A percentile compares a stretch with the other conserved stretches of the same genome.
Conservation (phyloP, 2,329 filamentous ascomycete genomes). For the Fusarium sp. region DNA sequence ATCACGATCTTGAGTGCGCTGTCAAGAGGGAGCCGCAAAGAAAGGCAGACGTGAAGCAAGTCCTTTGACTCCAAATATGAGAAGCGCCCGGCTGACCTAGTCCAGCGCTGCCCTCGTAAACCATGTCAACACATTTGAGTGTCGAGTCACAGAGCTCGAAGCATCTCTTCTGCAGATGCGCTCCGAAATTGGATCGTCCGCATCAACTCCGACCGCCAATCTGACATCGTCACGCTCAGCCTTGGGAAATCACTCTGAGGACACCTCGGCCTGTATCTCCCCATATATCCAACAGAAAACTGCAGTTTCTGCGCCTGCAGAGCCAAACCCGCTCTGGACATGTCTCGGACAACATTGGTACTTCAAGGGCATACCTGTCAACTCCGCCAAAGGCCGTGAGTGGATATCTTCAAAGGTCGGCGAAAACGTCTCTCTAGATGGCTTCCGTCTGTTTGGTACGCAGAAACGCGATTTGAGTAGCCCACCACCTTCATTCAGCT, state of each 20-base stretch:
- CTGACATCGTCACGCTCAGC: not conserved
- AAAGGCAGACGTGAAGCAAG: not conserved
- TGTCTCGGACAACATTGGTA: slow-evolving; percentile 2
- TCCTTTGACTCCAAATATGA: accelerated
- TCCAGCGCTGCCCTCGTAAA: not conserved
- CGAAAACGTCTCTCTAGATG: accelerated
- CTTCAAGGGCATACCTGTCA: not conserved
- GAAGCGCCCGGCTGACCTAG: accelerated
- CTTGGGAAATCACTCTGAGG: not conserved
- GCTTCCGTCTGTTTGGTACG: not conserved
- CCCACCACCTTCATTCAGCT: not conserved
- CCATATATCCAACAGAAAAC: accelerated
- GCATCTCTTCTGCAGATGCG: not conserved
- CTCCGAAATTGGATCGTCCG: not conserved
- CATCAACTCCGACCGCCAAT: too few species aligned
- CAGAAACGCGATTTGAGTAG: not conserved
- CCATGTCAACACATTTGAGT: not conserved
- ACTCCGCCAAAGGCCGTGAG: not conserved
- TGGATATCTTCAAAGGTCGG: slow-evolving; percentile 3
- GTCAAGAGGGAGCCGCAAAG: not conserved
- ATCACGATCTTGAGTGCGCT: not conserved
- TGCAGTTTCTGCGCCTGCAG: accelerated
- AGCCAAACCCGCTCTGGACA: not conserved
- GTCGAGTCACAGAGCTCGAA: not conserved
- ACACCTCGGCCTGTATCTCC: not conserved